These are phyloP conservation scores for Aureobasidium mangrovei DNA, from an alignment of 2,329 filamentous ascomycete species.

Conservation along the genomic window DNA sequence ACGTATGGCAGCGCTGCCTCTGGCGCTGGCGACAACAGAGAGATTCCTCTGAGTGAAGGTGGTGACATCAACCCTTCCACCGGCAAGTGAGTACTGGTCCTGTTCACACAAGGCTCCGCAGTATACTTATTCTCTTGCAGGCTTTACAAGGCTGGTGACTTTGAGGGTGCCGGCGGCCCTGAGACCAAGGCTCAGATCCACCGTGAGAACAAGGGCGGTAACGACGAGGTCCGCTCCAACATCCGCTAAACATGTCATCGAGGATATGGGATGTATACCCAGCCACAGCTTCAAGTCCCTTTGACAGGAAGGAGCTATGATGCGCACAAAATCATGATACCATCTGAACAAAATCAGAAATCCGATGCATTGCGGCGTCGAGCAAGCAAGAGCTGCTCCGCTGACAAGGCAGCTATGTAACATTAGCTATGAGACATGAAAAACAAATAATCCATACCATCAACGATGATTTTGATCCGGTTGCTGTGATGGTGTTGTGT, in stretches of 20 bases:
- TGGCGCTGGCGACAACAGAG: slow-evolving; percentile 38
- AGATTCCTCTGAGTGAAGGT: slow-evolving; percentile 40
- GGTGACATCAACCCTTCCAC: slow-evolving; percentile 34
- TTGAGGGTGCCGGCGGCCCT: slow-evolving; percentile 40
- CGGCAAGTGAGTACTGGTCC: slow-evolving; percentile 27
- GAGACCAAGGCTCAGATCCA: slow-evolving; percentile 35
- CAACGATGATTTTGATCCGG: neutral
- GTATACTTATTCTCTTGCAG: neutral
- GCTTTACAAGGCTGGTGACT: slow-evolving; percentile 36
- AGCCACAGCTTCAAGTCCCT: neutral
- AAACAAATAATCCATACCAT: neutral
- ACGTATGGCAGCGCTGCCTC: slow-evolving; percentile 36
- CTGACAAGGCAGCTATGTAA: slow-evolving; percentile 1
- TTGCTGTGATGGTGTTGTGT: neutral
- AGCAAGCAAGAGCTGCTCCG: slow-evolving; percentile 8
- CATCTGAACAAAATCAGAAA: neutral
- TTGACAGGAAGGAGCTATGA: slow-evolving; percentile 9
- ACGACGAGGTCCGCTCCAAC: slow-evolving; percentile 29
- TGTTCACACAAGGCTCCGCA: no score
- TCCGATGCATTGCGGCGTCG: slow-evolving; percentile 1
- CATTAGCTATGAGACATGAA: slow-evolving; percentile 11
- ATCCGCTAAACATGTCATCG: neutral
- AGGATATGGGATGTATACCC: neutral
- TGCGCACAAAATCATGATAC: neutral
- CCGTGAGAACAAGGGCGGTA: slow-evolving; percentile 31